These are phyloP conservation scores for Fusarium palustre DNA, from an alignment of 2,329 filamentous ascomycete species.

Conservation along the genomic window DNA sequence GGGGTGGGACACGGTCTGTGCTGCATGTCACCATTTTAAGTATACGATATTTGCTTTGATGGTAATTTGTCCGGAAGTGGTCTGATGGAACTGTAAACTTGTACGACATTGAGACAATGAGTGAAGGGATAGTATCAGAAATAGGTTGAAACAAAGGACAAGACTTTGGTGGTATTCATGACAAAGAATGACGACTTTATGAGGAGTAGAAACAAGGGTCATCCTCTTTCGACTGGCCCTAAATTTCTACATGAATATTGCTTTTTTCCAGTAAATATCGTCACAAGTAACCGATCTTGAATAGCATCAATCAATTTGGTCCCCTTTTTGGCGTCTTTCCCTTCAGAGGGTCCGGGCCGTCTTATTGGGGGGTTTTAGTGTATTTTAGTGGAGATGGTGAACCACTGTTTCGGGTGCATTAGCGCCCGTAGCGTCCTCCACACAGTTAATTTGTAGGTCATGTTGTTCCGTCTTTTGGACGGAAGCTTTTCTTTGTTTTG, in stretches of 20 bases:
- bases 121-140: neutral
- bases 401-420: conserved; percentile 42
- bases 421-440: conserved; percentile 1
- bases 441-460: neutral
- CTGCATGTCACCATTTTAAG: conserved; percentile 3
- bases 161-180: neutral
- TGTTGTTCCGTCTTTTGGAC: too few species aligned
- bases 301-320: neutral
- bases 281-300: conserved; percentile 5
- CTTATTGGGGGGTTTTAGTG: neutral
- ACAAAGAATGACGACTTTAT: neutral
- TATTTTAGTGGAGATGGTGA: conserved; percentile 27
- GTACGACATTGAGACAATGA: too few species aligned
- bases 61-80: neutral
- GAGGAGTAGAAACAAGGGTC: too few species aligned
- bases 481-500: neutral
- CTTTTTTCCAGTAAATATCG: conserved; percentile 19
- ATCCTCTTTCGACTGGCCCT: too few species aligned
- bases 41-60: neutral
- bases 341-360: neutral
- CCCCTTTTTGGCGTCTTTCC: neutral
- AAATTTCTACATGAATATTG: conserved; percentile 14
- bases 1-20: conserved; percentile 24
- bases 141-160: neutral
- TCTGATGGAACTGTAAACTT: neutral